Base-by-base conservation (phyloP, 139 green algal genomes). In the Picochlorum sp. region DNA sequence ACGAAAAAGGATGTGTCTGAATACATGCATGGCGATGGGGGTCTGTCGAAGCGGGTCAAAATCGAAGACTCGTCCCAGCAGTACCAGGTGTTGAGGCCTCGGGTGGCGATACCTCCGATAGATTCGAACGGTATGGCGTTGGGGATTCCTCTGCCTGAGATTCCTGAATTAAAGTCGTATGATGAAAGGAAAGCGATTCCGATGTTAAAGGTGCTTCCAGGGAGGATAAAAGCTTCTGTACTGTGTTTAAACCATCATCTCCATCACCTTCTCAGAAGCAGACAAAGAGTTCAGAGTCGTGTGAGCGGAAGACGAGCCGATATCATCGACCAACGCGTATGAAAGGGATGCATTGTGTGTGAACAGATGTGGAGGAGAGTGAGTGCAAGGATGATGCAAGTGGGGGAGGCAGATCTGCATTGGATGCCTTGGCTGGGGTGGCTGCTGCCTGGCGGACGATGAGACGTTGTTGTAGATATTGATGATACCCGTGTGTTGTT, bases 381-480 rank as follows among this genome's bases (percentile, higher is more conserved):
- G 21, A 30, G 23, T 38, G 13, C 13, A 37, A 15, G 15, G 51
- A 59, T n/a, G 23, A 14, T 21, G 24, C 21, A 7, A 41, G 0
- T 10, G 15, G 13, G 14, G 15, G 32, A 21, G 24, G 24, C 24
- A 28, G 11, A 10, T 52, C 61, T 45, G 49, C 23, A 16, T 13
- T 66, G 16, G 61, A 66, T 23, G 61, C 61, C 2, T n/a, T 66
- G 23, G 61, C 61, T 44, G 61, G 61, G 15, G n/a, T 66, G 18
- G 61, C 61, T 30, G 61, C 37, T 45, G 61, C 61, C n/a, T 66
- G 14, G 61, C 61, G 11, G 61, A 66, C 1, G 41, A 57, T n/a
- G n/a, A 55, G 20, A 59, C 10, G 16, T 34, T 30, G 51, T 13
- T 59, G 51, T 54, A 54, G n/a, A 21, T 54, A 54, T 41, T 41